phyloP scores from a whole-genome alignment of 2,329 filamentous ascomycete species.

The Karstenula rhodostoma region DNA sequence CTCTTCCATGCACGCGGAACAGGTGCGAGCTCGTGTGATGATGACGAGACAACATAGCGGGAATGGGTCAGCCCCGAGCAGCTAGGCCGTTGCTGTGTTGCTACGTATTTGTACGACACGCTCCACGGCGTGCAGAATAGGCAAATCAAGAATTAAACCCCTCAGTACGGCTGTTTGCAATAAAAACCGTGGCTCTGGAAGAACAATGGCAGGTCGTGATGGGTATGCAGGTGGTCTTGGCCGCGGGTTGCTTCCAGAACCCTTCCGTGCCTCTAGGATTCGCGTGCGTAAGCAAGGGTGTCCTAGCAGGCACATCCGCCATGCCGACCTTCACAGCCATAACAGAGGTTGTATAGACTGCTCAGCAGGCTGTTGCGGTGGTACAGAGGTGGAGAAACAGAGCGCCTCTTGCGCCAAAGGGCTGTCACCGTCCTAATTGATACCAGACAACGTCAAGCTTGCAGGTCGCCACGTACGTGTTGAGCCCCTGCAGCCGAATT shows the following conservation, averaged over 20 bases:
- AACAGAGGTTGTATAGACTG: slow-evolving; percentile 8
- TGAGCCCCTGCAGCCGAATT: neutral
- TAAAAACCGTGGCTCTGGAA: neutral
- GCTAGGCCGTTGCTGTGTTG: slow-evolving; percentile 4
- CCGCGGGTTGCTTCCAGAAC: slow-evolving; percentile 11
- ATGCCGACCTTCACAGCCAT: neutral
- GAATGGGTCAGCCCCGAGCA: neutral
- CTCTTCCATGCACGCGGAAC: slow-evolving; percentile 2
- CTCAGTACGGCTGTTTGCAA: neutral
- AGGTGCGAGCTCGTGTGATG: slow-evolving; percentile 9
- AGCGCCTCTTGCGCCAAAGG: slow-evolving; percentile 3
- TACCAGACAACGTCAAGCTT: neutral
- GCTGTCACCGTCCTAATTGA: slow-evolving; percentile 8
- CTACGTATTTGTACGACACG: neutral
- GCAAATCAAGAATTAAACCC: neutral
- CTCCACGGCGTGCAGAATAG: neutral
- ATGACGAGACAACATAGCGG: slow-evolving; percentile 3
- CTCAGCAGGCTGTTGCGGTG: slow-evolving; percentile 20
- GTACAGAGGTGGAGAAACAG: slow-evolving; percentile 21
- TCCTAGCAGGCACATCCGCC: slow-evolving; percentile 5
- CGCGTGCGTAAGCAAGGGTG: slow-evolving; percentile 7
- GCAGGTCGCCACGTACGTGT: slow-evolving; percentile 3
- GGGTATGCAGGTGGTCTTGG: slow-evolving; percentile 1
- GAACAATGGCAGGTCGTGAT: slow-evolving; percentile 1
- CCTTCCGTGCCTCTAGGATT: slow-evolving; percentile 13